These are phyloP conservation scores for Centrapalus pauciflorus DNA, from an alignment of 129 eudicot species.

Conservation along the genomic window DNA sequence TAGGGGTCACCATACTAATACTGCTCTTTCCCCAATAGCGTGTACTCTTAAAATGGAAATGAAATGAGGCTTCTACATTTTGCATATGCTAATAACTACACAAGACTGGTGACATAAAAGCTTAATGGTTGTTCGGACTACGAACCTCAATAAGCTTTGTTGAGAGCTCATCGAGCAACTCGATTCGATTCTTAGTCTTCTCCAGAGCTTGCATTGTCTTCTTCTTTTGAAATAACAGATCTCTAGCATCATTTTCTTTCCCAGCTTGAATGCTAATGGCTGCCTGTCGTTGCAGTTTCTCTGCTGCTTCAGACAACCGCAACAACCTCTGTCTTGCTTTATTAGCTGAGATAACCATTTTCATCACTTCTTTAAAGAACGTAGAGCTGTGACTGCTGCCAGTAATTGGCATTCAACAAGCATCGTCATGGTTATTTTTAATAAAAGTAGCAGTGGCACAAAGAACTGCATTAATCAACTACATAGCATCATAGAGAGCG, in stretches of 20 bases:
- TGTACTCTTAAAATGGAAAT: not conserved
- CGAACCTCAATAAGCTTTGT: slow-evolving; percentile 73
- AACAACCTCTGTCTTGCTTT: slow-evolving; percentile 80
- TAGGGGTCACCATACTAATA: not conserved
- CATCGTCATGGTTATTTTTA: slow-evolving; percentile 1
- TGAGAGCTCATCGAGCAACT: slow-evolving; percentile 71
- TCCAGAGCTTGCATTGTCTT: slow-evolving; percentile 86
- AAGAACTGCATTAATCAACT: not conserved
- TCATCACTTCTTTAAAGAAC: slow-evolving; percentile 21
- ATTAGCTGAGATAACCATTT: slow-evolving; percentile 55
- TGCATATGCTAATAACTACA: not conserved
- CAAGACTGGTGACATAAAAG: not conserved
- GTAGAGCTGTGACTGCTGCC: slow-evolving; percentile 15
- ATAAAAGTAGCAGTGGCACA: not conserved
- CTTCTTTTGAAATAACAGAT: slow-evolving; percentile 73
- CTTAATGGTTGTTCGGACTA: not conserved
- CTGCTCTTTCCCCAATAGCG: not conserved
- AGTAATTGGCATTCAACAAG: slow-evolving; percentile 18
- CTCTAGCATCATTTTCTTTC: slow-evolving; percentile 86
- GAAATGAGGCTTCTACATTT: not conserved
- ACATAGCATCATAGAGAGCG: not conserved
- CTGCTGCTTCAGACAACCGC: slow-evolving; percentile 94
- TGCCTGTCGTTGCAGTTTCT: slow-evolving; percentile 79
- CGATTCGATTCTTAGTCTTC: slow-evolving; percentile 74
- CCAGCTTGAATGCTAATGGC: slow-evolving; percentile 62